Evolutionary conservation across 441 rosid species (phyloP), one percentile per base, ranked within the genome.

Genomic region (Pelargonium australe): DNA sequence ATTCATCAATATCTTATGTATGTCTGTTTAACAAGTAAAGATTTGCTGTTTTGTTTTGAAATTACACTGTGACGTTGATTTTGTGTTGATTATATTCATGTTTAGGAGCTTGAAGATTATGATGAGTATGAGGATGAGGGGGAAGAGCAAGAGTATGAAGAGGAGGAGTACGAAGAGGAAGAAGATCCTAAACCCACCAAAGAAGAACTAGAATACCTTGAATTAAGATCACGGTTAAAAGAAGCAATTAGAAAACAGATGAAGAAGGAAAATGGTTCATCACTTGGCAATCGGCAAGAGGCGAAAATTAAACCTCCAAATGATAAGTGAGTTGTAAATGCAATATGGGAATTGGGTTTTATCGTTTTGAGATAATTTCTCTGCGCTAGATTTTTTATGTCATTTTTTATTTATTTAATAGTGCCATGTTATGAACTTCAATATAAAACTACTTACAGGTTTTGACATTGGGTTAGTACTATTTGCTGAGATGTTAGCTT

Each of bases 151-250:
- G 77, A 68, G 23, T 77, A 69, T 55, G 81, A 67, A 19, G 80
- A 73, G 49, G 86, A 70, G 16, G 77, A 68, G 23, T 65, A 73
- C 2, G 75, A 72, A 43, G 85, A 76, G 34, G 86, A 78, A 25
- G 92, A 85, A 78, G 87, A 79, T 28, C 80, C 80, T n/a, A 82
- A 78, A 58, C 90, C 96, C 57, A 84, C 89, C 1, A 82, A 85
- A 64, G 94, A 89, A 77, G 89, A 85, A 72, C 0, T 80, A 49
- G 83, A 91, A 64, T 91, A 85, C 75, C 95, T 94, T 65, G 89
- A 78, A 49, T 77, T 84, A 41, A 88, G 99, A 49, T 84, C 80
- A 68, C 80, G 76, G 67, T 68, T 86, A 45, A 94, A 94, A 75
- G 95, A 89, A 67, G 71, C 76, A n/a, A 79, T 83, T 20, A 82